Base-by-base conservation (phyloP, 768 basidiomycete species). In the Bullera alba region DNA sequence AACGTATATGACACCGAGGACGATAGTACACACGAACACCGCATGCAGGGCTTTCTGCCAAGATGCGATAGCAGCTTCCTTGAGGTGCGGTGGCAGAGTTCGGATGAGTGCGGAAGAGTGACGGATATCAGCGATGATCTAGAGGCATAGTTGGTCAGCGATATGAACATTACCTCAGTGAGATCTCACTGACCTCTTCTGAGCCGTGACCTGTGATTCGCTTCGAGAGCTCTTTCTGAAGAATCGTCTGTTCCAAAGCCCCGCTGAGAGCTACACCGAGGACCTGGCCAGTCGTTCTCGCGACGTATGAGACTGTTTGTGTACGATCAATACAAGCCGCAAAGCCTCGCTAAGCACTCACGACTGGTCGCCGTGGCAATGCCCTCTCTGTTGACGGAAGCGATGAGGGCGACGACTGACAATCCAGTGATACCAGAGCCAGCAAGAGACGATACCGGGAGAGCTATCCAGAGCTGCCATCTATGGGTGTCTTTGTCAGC, bases 271-370 rank as follows among this genome's bases (percentile, higher is more conserved):
- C 86, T 48, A 97, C 92, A 28, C 92, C 91, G 46, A 95, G 78
- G 21, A 92, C 91, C 75, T 93, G 91, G 2, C 91, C 91, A n/a
- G 87, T 86, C 8, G 88, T 92, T 58, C 90, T 77, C 76, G 89
- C 91, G 37, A 92, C 77, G 73, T 95, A 95, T 30, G 86, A 87
- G 58, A 91, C 88, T 91, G 57, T 21, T 58, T 46, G 42, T 43
- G 32, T 19, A 26, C 36, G 25, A 51, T n/a, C 28, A 23, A 5
- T 2, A 30, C 17, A 3, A 30, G 26, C 5, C n/a, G 22, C 25
- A 53, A 32, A 47, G 51, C 56, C 54, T 44, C 30, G 43, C 54
- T 55, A 44, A n/a, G 47, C 47, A 77, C 85, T 75, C 74, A 91
- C 88, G 85, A 69, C 89, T 89, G 30, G 85, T 91, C 46, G 87